Evolutionary conservation across 768 basidiomycete genomes (phyloP), one percentile per base, ranked within the genome.

Genomic region (Leccinellum luteum): DNA sequence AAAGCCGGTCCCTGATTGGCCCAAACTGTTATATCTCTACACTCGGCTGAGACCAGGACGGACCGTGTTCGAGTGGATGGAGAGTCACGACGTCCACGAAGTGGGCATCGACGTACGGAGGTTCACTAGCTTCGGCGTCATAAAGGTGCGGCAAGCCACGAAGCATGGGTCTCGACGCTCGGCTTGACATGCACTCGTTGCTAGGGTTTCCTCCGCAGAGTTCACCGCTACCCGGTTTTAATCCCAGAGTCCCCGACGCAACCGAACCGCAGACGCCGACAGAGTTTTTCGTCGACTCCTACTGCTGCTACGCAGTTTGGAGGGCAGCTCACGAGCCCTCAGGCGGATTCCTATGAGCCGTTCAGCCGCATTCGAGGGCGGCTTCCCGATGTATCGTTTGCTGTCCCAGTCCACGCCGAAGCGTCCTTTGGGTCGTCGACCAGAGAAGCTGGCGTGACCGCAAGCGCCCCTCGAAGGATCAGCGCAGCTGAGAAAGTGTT

Each of bases 71-170:
- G 86, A 92, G 45, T 99, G 97, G 96, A 91, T 94, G 79, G 84
- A 91, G 63, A 77, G 78, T 43, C 79, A 93, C 64, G 77, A 85
- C 21, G 83, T 94, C 17, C 81, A 86, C 50, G 75, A 78, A 6
- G 72, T 86, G 21, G 92, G 91, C 2, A 87, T 98, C 52, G 97
- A 99, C 69, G 82, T 92, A 8, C 84, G 96, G 9, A 84, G 97
- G n/a, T 97, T 99, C 72, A 86, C 93, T 17, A 94, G 90, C 59
- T 99, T 98, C 66, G 97, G 97, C 6, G 91, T 98, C 23, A 96
- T 99, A 75, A 99, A 99, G 75, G 90, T 85, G 69, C 41, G 41
- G 12, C 5, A 15, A 62, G n/a, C 12, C 44, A 45, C 14, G 49
- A 30, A 51, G 21, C 41, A 49, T 30, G 25, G 32, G 17, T 44